phyloP scores from a whole-genome alignment of 169 alveolate genomes.

The Plasmodium reichenowi region DNA sequence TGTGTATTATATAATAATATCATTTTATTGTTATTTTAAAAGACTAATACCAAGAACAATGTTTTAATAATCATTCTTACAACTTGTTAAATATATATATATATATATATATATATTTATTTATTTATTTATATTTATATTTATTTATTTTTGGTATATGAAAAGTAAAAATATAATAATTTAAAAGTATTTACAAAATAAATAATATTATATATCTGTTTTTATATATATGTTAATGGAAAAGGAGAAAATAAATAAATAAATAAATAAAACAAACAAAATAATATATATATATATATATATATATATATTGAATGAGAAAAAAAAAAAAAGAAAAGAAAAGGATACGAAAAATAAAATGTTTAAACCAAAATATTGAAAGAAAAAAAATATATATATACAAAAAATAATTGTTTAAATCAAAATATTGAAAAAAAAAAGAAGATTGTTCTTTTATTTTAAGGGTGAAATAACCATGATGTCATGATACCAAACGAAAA shows the following conservation, averaged over 20 bases:
- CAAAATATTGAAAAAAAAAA: conserved; percentile 8
- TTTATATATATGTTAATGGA: not conserved
- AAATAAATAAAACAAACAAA: too few species aligned
- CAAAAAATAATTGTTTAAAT: conserved; percentile 5
- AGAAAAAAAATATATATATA: not conserved
- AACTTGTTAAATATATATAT: too few species aligned
- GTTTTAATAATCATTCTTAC: too few species aligned
- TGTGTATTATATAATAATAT: too few species aligned
- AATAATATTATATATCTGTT: conserved; percentile 19
- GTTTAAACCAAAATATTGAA: not conserved
- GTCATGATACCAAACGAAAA: conserved; percentile 87
- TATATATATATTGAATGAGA: not conserved
- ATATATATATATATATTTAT: too few species aligned
- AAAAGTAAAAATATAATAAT: too few species aligned
- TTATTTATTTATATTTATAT: too few species aligned
- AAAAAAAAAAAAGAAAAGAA: conserved; percentile 8
- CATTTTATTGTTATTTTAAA: too few species aligned
- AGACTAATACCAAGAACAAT: too few species aligned
- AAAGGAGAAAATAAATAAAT: too few species aligned
- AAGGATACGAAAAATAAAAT: conserved; percentile 3
- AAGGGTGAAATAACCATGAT: conserved; percentile 88
- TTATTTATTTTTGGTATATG: too few species aligned
- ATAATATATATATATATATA: not conserved
- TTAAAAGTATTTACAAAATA: conserved; percentile 5
- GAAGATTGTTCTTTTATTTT: conserved; percentile 1